Evolutionary conservation across 2,329 filamentous ascomycete genomes (phyloP), one percentile per base, ranked within the genome.

Genomic region (Colletotrichum navitas): DNA sequence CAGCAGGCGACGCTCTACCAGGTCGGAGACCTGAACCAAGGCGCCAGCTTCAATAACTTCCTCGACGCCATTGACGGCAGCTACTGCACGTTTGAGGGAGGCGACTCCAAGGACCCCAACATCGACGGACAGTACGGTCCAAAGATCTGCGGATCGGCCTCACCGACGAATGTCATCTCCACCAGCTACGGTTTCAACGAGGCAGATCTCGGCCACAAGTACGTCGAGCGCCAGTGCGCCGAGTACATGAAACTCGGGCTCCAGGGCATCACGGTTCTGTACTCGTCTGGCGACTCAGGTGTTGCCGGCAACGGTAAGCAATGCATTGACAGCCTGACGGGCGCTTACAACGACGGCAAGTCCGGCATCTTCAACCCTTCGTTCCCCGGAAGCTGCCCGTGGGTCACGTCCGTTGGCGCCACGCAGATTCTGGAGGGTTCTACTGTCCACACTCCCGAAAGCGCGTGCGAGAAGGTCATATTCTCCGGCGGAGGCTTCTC

Each of bases 201-300:
- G 78, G 83, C 80, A n/a, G 83, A 85, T 62, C 78, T 86, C 10
- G 83, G 85, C 1, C 79, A 81, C 7, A 79, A 78, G 68, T 89
- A 89, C 75, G 83, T 85, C 72, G 74, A 81, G 60, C 81, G 87
- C 3, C 87, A 89, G 77, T 89, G 87, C 76, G 79, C 81, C 67
- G 86, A 89, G 80, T 89, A 86, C 77, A 84, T 88, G 83, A 89
- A 89, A 80, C 83, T 89, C 2, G 86, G 84, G 24, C 82, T 88
- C 10, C 83, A 84, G 75, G 87, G 86, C 26, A 81, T 87, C 14
- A 84, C 84, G 1, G 78, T 89, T 21, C 71, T 89, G 43, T 87
- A 85, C 74, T 85, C 85, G 0, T 84, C 82, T 3, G 86, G 86
- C n/a, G 86, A 88, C 76, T 82, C 80, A 54, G 86, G 85, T 59